These are phyloP conservation scores for Trebouxia sp. DNA, from an alignment of 139 green algal genomes.

Conservation along the genomic window DNA sequence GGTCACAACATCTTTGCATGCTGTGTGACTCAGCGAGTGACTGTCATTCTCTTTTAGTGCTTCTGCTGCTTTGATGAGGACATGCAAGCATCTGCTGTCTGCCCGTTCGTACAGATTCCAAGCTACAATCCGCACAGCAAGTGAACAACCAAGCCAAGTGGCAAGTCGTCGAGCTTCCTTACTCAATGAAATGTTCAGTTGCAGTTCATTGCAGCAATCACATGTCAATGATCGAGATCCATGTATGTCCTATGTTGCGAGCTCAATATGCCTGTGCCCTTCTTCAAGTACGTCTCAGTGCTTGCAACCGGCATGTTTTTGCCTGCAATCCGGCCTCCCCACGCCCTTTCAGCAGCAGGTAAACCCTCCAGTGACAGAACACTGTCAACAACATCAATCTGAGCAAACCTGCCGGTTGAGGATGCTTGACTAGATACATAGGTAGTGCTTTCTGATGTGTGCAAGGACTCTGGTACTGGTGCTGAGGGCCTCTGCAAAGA, in stretches of 20 bases:
- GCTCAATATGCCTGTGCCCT: neutral
- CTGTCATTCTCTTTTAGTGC: too few relatives aligned
- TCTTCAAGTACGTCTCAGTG: neutral
- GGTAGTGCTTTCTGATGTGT: neutral
- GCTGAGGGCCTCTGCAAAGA: neutral
- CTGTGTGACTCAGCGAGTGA: too few relatives aligned
- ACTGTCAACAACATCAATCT: neutral
- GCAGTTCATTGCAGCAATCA: too few relatives aligned
- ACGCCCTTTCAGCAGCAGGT: neutral
- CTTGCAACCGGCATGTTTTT: neutral
- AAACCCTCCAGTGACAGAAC: conserved; percentile 4
- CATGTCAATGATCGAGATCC: neutral
- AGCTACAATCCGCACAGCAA: too few relatives aligned
- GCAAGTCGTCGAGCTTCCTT: too few relatives aligned
- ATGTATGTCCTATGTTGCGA: neutral
- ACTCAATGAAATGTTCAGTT: too few relatives aligned
- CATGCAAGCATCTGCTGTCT: too few relatives aligned
- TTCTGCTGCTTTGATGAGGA: too few relatives aligned
- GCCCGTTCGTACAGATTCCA: too few relatives aligned
- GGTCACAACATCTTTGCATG: too few relatives aligned
- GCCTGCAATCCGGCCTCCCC: neutral
- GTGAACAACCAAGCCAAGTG: too few relatives aligned
- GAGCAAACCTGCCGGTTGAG: neutral
- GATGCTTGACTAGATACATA: neutral
- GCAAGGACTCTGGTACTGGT: neutral